Base-by-base conservation (phyloP, 768 basidiomycete species). In the Xerocomellus intermedius region DNA sequence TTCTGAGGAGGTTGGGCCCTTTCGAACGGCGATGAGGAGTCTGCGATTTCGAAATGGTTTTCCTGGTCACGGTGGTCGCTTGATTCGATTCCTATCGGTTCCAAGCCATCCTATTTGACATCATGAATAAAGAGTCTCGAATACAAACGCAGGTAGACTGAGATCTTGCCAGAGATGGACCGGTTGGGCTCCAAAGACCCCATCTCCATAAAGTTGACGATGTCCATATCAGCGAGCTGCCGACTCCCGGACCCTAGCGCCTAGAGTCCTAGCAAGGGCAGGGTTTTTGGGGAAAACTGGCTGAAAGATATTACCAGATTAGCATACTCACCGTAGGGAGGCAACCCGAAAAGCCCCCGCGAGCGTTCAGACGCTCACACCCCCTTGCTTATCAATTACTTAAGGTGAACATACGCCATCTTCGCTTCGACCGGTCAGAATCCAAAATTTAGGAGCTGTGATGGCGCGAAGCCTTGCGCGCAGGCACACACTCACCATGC, bases 331-430 rank as follows among this genome's bases (percentile, higher is more conserved):
- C 49, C 44, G 39, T 22, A 52, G 39, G 37, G 28, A 43, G 12
- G 24, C 13, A 38, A 10, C 10, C 26, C 26, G 26, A 30, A 62
- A 58, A 57, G 2, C 45, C 42, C 4, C 56, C 52, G 61, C 52
- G 57, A 60, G 37, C 19, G 38, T 62, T 63, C 55, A 48, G 9
- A 13, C 4, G 32, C 9, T 14, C 32, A 32, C 55, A 39, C 42
- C 17, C 32, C 19, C 21, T 32, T n/a, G 36, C 6, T 39, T 13
- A 32, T 32, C 19, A 16, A 35, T 32, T 7, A n/a, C n/a, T n/a
- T n/a, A 51, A 24, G 30, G 14, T 22, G 26, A 26, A 28, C 17
- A n/a, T 36, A 14, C 52, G 42, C 5, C 33, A 33, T 35, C 38
- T 30, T 59, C 24, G 36, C 14, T 39, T 37, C 24, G 21, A 26